These are phyloP conservation scores for Rhizoctonia solani DNA, from an alignment of 1,284 basidiomycete genomes.

Conservation along the genomic window DNA sequence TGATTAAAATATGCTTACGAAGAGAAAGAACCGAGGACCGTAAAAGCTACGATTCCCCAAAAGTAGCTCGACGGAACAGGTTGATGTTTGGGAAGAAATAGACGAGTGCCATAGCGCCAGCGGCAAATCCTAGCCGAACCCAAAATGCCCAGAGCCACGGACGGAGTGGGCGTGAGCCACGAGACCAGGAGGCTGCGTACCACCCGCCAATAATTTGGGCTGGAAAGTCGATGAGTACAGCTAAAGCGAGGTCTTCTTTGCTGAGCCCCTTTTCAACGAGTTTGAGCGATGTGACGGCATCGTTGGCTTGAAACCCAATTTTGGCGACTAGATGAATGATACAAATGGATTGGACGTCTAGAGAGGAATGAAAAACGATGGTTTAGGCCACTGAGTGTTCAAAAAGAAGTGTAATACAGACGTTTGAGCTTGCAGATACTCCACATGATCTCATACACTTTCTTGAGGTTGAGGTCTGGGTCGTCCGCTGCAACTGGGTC, in stretches of 20 bases:
- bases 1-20: conserved; percentile 57
- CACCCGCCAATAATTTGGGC: conserved; percentile 97
- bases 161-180: conserved; percentile 71
- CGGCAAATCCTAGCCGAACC: conserved; percentile 76
- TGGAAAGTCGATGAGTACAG: conserved; percentile 96
- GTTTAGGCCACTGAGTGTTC: not conserved
- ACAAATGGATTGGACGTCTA: conserved; percentile 91
- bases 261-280: conserved; percentile 96
- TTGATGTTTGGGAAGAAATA: conserved; percentile 76
- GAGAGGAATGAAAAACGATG: not conserved
- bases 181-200: conserved; percentile 92
- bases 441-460: conserved; percentile 95
- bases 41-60: conserved; percentile 73
- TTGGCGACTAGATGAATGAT: conserved; percentile 91
- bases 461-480: conserved; percentile 87
- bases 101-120: conserved; percentile 79
- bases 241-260: conserved; percentile 93
- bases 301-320: conserved; percentile 94
- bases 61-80: conserved; percentile 83
- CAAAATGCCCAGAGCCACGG: conserved; percentile 94
- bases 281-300: conserved; percentile 90
- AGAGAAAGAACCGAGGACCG: conserved; percentile 83
- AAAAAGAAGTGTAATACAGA: conserved; percentile 48
- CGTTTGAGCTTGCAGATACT: conserved; percentile 89
- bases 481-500: conserved; percentile 72